phyloP scores from a whole-genome alignment of 1,284 basidiomycete species.

The Xerocomus amazonicus region DNA sequence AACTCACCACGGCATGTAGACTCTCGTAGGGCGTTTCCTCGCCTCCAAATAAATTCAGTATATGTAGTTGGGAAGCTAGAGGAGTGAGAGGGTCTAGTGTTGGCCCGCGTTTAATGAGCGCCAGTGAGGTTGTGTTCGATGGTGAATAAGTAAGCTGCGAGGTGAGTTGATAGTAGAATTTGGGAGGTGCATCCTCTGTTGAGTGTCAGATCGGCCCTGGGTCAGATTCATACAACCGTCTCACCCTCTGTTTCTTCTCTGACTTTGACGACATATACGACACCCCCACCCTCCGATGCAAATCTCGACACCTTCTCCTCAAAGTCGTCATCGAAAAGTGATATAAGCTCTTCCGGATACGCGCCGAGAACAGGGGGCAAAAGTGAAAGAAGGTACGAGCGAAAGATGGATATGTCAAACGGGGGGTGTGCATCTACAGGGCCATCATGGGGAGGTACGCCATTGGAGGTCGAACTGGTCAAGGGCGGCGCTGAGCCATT shows the following conservation, averaged over 20 bases:
- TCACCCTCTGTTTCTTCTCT: conserved; percentile 68
- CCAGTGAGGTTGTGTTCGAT: conserved; percentile 81
- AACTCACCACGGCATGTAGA: conserved; percentile 93
- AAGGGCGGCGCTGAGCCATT: conserved; percentile 26
- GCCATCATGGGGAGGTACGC: conserved; percentile 21
- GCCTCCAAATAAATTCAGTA: conserved; percentile 90
- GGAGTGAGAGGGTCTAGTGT: conserved; percentile 78
- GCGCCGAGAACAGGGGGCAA: conserved; percentile 76
- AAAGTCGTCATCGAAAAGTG: conserved; percentile 71
- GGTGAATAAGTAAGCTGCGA: conserved; percentile 78
- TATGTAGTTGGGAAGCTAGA: conserved; percentile 84
- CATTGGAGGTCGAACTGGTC: conserved; percentile 28
- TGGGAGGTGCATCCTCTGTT: conserved; percentile 58
- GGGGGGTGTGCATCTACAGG: conserved; percentile 29
- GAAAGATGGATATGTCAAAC: conserved; percentile 64
- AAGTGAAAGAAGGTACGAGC: conserved; percentile 63
- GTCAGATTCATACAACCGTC: conserved; percentile 19
- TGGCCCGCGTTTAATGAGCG: conserved; percentile 90
- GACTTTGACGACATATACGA: conserved; percentile 76
- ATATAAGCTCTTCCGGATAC: conserved; percentile 55
- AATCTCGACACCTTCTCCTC: conserved; percentile 71
- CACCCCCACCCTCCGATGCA: conserved; percentile 66
- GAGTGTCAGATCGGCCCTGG: conserved; percentile 12
- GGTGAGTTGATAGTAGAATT: conserved; percentile 68
- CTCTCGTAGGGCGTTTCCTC: conserved; percentile 94